Conservation (phyloP, 1,284 basidiomycete species). For the Trichosporon asahii region DNA sequence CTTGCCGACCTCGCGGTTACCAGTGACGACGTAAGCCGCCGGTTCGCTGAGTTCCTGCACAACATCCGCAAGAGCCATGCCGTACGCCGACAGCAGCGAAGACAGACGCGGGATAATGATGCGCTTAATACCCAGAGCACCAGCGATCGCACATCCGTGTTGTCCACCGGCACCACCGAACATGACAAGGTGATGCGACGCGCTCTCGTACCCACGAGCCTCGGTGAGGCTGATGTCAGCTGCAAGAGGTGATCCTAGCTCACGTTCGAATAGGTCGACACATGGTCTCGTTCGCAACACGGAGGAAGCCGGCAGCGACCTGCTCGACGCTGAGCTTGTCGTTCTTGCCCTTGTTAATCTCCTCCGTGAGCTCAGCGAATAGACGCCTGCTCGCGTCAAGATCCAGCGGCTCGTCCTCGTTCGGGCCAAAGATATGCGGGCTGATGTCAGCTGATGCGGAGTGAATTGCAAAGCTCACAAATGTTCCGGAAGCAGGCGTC, state of each 20-base stretch:
- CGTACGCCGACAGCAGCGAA: constrained; percentile 45
- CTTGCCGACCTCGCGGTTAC: constrained; percentile 24
- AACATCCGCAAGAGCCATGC: constrained; percentile 44
- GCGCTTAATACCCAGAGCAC: constrained; percentile 36
- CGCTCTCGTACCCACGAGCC: constrained; percentile 38
- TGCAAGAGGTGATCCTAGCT: background rate
- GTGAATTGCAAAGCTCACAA: constrained; percentile 23
- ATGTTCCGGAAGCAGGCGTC: constrained; percentile 55
- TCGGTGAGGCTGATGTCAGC: constrained; percentile 33
- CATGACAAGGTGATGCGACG: constrained; percentile 37
- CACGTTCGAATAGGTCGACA: constrained; percentile 40
- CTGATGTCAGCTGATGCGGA: constrained; percentile 13
- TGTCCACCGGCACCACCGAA: constrained; percentile 48
- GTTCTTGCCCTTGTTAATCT: constrained; percentile 49
- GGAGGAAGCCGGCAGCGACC: constrained; percentile 38
- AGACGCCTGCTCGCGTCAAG: constrained; percentile 42
- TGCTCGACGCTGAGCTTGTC: constrained; percentile 35
- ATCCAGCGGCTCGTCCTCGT: constrained; percentile 55
- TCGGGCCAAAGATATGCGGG: constrained; percentile 53
- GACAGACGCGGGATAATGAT: constrained; percentile 43
- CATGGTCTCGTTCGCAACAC: constrained; percentile 47
- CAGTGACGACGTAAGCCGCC: constrained; percentile 28
- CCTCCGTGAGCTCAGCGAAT: constrained; percentile 50
- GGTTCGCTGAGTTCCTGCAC: constrained; percentile 42
- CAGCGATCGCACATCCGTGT: constrained; percentile 40